Conservation (phyloP, 2,329 filamentous ascomycete species). For the Polytolypa hystricis region DNA sequence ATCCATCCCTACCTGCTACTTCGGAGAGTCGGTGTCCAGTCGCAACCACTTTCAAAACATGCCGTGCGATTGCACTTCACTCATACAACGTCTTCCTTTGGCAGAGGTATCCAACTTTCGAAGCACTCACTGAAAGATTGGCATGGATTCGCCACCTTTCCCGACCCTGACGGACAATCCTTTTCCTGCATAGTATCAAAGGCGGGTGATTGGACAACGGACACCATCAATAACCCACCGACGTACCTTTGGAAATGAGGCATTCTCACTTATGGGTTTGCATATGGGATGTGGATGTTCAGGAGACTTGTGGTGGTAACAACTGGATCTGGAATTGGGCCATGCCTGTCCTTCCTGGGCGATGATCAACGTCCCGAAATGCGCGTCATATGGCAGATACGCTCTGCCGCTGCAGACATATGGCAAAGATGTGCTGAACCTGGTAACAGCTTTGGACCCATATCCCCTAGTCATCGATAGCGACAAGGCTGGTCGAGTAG, state of each 20-base stretch:
- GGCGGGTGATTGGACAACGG: conserved; percentile 63
- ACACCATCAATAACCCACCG: conserved; percentile 52
- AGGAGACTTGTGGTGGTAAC: conserved; percentile 54
- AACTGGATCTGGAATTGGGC: conserved; percentile 64
- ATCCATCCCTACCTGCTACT: conserved; percentile 64
- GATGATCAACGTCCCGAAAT: conserved; percentile 30
- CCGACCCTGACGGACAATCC: conserved; percentile 44
- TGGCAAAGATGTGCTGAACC: conserved; percentile 44
- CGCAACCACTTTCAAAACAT: conserved; percentile 59
- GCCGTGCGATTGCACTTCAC: conserved; percentile 60
- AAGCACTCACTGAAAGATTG: conserved; percentile 56
- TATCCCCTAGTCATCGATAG: conserved; percentile 60
- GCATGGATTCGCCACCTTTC: conserved; percentile 67
- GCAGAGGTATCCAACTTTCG: conserved; percentile 50
- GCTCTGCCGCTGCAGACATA: conserved; percentile 52
- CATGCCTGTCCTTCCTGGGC: conserved; percentile 52
- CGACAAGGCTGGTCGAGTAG: conserved; percentile 45
- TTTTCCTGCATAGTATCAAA: conserved; percentile 62
- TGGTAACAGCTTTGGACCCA: conserved; percentile 48
- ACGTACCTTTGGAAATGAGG: conserved; percentile 57
- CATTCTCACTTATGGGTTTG: conserved; percentile 54
- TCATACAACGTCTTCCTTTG: conserved; percentile 48
- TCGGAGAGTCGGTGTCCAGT: conserved; percentile 53
- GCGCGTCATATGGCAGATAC: conserved; percentile 60
- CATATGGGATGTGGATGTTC: conserved; percentile 57